Conservation (phyloP, 208 protist species). For the Trypanosoma lewisi region DNA sequence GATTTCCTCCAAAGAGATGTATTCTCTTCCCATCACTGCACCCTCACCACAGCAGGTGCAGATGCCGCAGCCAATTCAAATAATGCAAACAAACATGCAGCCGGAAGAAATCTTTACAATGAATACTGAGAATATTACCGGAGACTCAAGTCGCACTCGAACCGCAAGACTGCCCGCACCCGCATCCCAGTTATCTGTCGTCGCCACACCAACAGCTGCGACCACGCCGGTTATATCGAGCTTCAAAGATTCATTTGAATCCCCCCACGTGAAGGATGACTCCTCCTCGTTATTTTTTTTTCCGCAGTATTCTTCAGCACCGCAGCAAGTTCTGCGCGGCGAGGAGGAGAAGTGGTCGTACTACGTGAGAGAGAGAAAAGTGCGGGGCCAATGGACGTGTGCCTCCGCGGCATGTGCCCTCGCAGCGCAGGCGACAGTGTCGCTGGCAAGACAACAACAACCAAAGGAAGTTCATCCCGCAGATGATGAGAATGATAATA, state of each 20-base stretch:
- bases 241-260: too few relatives aligned
- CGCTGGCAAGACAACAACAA: slow-evolving; percentile 13
- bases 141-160: too few relatives aligned
- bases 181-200: too few relatives aligned
- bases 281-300: too few relatives aligned
- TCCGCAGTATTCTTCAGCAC: not conserved
- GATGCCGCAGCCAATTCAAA: too few relatives aligned
- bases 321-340: not conserved
- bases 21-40: not conserved
- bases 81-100: not conserved
- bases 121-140: not conserved
- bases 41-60: too few relatives aligned
- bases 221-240: too few relatives aligned
- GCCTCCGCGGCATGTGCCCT: slow-evolving; percentile 23
- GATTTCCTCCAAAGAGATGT: slow-evolving; percentile 9
- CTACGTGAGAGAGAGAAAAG: slow-evolving; percentile 20
- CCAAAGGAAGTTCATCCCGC: slow-evolving; percentile 2
- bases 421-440: slow-evolving; percentile 22
- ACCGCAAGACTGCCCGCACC: too few relatives aligned
- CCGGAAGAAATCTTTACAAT: not conserved
- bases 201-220: too few relatives aligned
- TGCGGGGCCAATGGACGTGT: slow-evolving; percentile 28
- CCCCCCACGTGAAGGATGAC: not conserved
- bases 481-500: not conserved
- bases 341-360: slow-evolving; percentile 13